Conservation (phyloP, 805 yeast species). For the Metschnikowia continentalis region DNA sequence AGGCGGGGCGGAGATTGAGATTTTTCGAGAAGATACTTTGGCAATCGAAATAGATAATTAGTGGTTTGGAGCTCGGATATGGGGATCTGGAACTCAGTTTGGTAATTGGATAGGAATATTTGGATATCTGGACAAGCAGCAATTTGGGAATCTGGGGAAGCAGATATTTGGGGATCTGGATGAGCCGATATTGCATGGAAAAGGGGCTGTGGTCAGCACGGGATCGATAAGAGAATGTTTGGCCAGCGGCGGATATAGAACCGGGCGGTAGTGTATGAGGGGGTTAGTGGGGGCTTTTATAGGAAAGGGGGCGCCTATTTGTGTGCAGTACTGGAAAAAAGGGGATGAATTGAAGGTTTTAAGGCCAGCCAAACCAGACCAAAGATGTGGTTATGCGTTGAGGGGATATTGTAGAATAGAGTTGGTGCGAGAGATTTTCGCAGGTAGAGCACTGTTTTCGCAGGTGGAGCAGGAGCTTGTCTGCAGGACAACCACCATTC, state of each 20-base stretch:
- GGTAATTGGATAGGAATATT: too few relatives aligned
- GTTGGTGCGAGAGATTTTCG: constrained; percentile 3
- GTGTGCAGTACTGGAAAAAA: not conserved
- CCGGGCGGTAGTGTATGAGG: not conserved
- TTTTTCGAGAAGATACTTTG: too few relatives aligned
- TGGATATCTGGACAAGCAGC: too few relatives aligned
- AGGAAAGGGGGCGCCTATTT: too few relatives aligned
- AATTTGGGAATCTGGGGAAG: too few relatives aligned
- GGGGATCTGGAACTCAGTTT: too few relatives aligned
- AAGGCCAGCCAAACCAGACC: not conserved
- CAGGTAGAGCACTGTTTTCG: not conserved
- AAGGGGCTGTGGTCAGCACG: not conserved
- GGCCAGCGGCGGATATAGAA: not conserved
- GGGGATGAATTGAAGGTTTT: not conserved
- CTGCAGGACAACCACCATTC: not conserved
- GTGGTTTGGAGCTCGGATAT: too few relatives aligned
- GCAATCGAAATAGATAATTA: too few relatives aligned
- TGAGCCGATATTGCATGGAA: not conserved
- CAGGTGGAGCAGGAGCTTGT: not conserved
- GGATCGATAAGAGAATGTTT: not conserved
- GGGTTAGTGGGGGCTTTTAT: too few relatives aligned
- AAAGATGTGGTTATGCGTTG: not conserved
- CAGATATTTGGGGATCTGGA: too few relatives aligned
- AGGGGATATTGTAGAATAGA: not conserved
- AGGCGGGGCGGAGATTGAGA: not conserved